Conservation (phyloP, 169 alveolate genomes). For the Hammondia hammondi region DNA sequence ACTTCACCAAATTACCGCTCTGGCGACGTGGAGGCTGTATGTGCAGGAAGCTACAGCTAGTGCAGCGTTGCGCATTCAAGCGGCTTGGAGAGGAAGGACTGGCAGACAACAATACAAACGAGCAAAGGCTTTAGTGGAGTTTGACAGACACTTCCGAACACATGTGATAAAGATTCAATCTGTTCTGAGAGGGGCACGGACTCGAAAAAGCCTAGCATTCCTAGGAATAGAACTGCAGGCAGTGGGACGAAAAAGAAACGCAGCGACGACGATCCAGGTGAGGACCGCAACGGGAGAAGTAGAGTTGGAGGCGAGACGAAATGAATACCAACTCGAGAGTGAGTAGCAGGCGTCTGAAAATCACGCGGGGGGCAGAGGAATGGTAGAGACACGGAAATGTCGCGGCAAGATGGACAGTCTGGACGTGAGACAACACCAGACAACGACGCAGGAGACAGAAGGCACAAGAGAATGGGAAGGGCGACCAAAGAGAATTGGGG, state of each 20-base stretch:
- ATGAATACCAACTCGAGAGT: too few relatives aligned
- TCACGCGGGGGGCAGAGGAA: too few relatives aligned
- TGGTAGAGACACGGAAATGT: too few relatives aligned
- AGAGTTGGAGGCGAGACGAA: too few relatives aligned
- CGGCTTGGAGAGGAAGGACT: background rate
- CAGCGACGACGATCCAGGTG: background rate
- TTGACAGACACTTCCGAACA: background rate
- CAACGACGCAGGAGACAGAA: too few relatives aligned
- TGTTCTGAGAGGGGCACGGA: background rate
- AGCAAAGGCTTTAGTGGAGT: background rate
- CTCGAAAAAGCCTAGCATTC: background rate
- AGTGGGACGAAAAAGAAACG: background rate
- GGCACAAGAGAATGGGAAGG: too few relatives aligned
- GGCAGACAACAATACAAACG: background rate
- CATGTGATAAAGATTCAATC: background rate
- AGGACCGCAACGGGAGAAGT: background rate
- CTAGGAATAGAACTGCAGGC: background rate
- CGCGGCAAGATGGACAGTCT: too few relatives aligned
- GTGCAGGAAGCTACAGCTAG: background rate
- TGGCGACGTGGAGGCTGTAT: background rate
- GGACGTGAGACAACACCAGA: too few relatives aligned
- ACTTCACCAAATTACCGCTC: background rate
- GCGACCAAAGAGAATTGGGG: too few relatives aligned
- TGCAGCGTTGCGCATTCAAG: background rate
- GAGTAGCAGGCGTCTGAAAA: too few relatives aligned